Evolutionary conservation across 345 rosid genomes (phyloP).

Genomic region (Eucalyptus rudis): DNA sequence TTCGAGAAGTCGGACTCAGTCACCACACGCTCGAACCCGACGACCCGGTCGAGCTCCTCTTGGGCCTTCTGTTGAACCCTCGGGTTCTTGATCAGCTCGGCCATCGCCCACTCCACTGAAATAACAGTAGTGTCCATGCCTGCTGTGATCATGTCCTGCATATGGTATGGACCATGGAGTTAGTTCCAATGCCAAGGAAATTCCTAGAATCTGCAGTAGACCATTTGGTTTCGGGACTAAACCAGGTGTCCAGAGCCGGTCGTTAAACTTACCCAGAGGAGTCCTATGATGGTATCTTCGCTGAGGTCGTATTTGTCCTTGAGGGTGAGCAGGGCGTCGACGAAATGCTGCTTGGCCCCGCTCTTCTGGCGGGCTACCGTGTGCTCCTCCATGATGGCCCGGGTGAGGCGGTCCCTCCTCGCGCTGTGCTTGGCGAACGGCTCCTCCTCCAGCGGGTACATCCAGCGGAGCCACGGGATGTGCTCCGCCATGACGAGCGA

Average conservation of each 20-base stretch:
- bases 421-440: conserved; percentile 63
- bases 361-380: conserved; percentile 43
- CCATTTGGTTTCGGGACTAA: neutral
- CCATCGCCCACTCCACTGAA: conserved; percentile 86
- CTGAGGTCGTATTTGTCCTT: conserved; percentile 80
- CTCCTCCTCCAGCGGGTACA: conserved; percentile 78
- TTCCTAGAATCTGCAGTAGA: neutral
- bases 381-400: conserved; percentile 91
- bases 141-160: conserved; percentile 94
- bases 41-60: conserved; percentile 65
- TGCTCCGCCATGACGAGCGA: conserved; percentile 74
- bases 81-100: conserved; percentile 67
- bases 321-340: conserved; percentile 75
- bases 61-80: conserved; percentile 78
- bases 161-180: neutral
- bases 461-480: conserved; percentile 95
- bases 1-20: conserved; percentile 52
- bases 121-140: conserved; percentile 94
- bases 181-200: neutral
- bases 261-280: conserved; percentile 50
- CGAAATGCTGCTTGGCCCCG: conserved; percentile 53
- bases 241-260: neutral
- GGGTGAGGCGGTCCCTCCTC: conserved; percentile 58
- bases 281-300: conserved; percentile 92
- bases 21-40: conserved; percentile 61